Base-by-base conservation (phyloP, 2,329 filamentous ascomycete species). In the Proliferodiscus dingleyae region DNA sequence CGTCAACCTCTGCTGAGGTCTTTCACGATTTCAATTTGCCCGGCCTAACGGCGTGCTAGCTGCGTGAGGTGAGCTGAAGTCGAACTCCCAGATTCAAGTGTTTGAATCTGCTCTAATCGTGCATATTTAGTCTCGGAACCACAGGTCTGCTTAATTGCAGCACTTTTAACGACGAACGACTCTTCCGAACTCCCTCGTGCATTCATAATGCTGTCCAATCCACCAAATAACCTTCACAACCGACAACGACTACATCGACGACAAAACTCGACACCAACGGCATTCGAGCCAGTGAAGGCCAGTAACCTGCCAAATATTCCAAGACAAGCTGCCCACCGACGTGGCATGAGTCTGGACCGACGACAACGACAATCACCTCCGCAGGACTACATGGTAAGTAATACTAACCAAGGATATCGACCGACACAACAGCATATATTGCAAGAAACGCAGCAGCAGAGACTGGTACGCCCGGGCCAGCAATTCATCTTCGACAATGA, bases 401-500 rank as follows among this genome's bases (percentile, higher is more conserved):
- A 66, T 67, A 76, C 73, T 77, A 77, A 77, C 73, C 62, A 67
- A 74, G 73, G 72, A 76, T 65, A 62, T 58, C 57, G 61, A 60
- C 69, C 72, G 70, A 63, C 59, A 63, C 71, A 73, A 78, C 86
- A 90, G 79, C 85, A 89, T 78, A 77, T 81, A 72, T 78, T 89
- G 83, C 85, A 84, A 84, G 86, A 87, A 87, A 78, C 85, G 82
- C 88, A 91, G 80, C 81, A 87, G 83, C 87, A 89, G 75, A 81
- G 80, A 78, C 78, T 81, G 78, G 79, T 80, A 79, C 82, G 86
- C 81, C 85, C 85, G 80, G 83, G 85, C 78, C 75, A 59, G 48
- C 53, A 59, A 30, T 61, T 56, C 46, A 33, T 52, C 37, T 59
- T 55, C 50, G 59, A 60, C 53, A 63, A 63, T 54, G 58, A 69